Base-by-base conservation (phyloP, 768 basidiomycete species). In the Galerina marginata region DNA sequence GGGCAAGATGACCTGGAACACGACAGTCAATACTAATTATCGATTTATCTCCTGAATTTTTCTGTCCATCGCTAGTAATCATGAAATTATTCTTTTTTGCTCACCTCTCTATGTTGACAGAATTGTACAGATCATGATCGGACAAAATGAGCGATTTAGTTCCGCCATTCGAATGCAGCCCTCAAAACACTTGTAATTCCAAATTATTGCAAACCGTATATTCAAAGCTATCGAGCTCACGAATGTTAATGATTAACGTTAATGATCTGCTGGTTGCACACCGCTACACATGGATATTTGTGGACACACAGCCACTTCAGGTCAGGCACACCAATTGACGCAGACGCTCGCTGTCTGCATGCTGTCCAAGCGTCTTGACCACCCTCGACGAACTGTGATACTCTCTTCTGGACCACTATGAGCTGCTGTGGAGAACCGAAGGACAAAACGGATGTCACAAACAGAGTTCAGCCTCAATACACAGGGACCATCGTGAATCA, bases 351-450 rank as follows among this genome's bases (percentile, higher is more conserved):
- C 51, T 54, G 44, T 53, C 51, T 37, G 7, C 36, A 23, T 40
- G 38, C 39, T 42, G 46, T 44, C 43, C 44, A 43, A 54, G 25
- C 40, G 36, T 53, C 53, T 45, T 46, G 48, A 50, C 60, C 50
- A 40, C 26, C 43, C 26, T 40, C 10, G 51, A 36, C 33, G 39
- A 25, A 43, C 33, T 16, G 40, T 50, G n/a, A 26, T 40, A 51
- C 48, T 51, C 40, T 50, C 38, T 58, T 37, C 40, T 51, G 54
- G n/a, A 63, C 61, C 65, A 75, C 65, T 65, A 90, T 89, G 87
- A 80, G 84, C 63, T 91, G 91, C 67, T 92, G 90, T 69, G 88
- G 88, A n/a, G 80, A 83, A 49, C 64, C 81, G 9, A 69, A 63
- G 36, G 67, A 69, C 38, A 62, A 66, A 62, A 71, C 54, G 65